Base-by-base conservation (phyloP, 2,329 filamentous ascomycete genomes). In the Exutisphaerella laricina region DNA sequence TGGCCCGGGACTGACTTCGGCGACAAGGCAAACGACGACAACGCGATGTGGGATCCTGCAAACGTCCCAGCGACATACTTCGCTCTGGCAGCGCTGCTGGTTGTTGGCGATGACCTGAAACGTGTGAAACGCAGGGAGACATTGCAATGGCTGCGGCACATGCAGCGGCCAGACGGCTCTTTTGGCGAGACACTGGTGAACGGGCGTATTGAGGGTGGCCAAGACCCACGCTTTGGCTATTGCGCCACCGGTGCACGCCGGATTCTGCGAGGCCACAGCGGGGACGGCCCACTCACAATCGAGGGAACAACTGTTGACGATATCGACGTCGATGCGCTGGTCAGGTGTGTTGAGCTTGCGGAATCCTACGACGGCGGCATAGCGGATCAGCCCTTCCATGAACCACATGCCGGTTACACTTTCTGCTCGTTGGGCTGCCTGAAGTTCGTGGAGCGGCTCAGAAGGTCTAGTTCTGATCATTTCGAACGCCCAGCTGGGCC, bases 21-120 rank as follows among this genome's bases (percentile, higher is more conserved):
- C 37, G 55, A 68, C 52, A 54, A 67, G 53, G 64, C 66, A 56
- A 71, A 69, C 58, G 58, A 74, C 2, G 67, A 70, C 26, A 80
- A 80, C 55, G 69, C 71, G 41, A 64, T 61, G 31, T 84, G 80
- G 79, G 82, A 86, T 65, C 78, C 80, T n/a, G 78, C 89, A 1
- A 94, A 90, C 64, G 68, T 97, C 12, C 84, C 89, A 0, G 87
- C 88, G 1, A 96, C 89, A 0, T 90, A 85, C 62, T 96, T 97
- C 66, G 89, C 90, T 0, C 72, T 98, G 31, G 72, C 87, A 17
- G 74, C 84, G 6, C 69, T 98, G 18, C 75, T 84, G 1, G 71
- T 81, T 4, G 64, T 85, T n/a, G 72, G 74, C 3, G 79, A 83
- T 59, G 75, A 80, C 57, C 57, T 74, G 39, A 53, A 70, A 3